Evolutionary conservation across 495 filamentous ascomycete genomes (phyloP).

Genomic region (Trichoderma reesei): DNA sequence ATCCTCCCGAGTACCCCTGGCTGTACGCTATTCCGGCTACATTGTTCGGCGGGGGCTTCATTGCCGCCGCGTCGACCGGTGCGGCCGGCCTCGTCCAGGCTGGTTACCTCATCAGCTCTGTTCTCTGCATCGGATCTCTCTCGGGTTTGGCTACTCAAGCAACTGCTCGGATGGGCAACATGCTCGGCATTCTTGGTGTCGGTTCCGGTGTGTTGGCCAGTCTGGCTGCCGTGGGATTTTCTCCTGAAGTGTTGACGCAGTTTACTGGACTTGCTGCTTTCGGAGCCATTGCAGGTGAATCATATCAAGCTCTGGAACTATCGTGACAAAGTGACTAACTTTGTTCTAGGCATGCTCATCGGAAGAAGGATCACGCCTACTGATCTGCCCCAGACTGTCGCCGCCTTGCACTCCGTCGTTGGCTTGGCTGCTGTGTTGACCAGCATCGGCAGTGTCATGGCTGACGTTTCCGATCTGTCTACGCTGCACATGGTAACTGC

Average conservation of each 20-base stretch:
- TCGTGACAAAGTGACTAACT: not conserved
- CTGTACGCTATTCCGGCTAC: conserved; percentile 65
- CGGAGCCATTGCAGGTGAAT: conserved; percentile 41
- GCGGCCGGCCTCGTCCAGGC: conserved; percentile 73
- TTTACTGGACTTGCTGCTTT: conserved; percentile 60
- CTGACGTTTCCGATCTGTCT: conserved; percentile 56
- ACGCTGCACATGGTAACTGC: conserved; percentile 69
- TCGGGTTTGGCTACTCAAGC: conserved; percentile 64
- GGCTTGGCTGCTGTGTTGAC: conserved; percentile 74
- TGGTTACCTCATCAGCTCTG: conserved; percentile 67
- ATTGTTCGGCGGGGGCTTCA: conserved; percentile 65
- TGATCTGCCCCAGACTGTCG: conserved; percentile 72
- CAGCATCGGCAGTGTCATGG: conserved; percentile 72
- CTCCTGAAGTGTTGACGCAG: conserved; percentile 59
- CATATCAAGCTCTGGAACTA: conserved; percentile 19
- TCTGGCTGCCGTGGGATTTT: conserved; percentile 66
- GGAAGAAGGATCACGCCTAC: conserved; percentile 76
- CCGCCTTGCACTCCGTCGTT: conserved; percentile 72
- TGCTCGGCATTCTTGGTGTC: conserved; percentile 72
- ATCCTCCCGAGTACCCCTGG: conserved; percentile 77
- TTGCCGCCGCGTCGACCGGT: conserved; percentile 64
- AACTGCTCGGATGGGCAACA: conserved; percentile 69
- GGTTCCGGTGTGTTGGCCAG: conserved; percentile 68
- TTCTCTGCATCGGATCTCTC: conserved; percentile 66
- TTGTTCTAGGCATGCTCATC: conserved; percentile 46